Conservation (phyloP, 163 green algal species). For the Coccomyxa subellipsoidea region DNA sequence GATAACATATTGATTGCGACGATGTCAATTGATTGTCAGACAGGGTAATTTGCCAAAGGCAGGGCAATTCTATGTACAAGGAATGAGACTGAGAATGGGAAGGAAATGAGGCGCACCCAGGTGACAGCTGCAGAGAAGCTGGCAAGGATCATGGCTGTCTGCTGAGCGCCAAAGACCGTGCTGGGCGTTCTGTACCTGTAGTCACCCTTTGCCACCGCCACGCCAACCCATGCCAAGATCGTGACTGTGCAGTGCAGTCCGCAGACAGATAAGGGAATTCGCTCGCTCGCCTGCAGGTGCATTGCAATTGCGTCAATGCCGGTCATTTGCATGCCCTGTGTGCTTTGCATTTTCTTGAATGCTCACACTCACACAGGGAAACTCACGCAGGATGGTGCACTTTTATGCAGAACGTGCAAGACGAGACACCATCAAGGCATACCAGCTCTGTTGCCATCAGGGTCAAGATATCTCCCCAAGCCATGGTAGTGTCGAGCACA, state of each 20-base stretch:
- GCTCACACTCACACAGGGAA: too few species aligned
- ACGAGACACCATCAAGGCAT: too few species aligned
- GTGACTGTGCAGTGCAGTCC: constrained; percentile 1
- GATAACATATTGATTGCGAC: too few species aligned
- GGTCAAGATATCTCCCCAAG: constrained; percentile 5
- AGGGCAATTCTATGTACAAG: too few species aligned
- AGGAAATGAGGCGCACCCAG: constrained; percentile 8
- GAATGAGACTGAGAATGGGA: too few species aligned
- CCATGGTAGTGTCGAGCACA: constrained; percentile 8
- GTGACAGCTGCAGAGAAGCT: background rate
- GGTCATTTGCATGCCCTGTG: too few species aligned
- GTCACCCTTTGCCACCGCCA: constrained; percentile 11
- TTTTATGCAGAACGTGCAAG: too few species aligned
- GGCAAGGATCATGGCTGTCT: background rate
- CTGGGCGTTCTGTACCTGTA: background rate
- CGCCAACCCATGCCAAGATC: constrained; percentile 6
- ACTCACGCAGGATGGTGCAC: too few species aligned
- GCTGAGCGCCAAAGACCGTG: background rate
- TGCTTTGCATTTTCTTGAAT: too few species aligned
- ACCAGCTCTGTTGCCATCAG: constrained; percentile 8
- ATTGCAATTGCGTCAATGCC: background rate
- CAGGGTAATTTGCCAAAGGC: too few species aligned
- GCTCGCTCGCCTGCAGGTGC: constrained; percentile 4
- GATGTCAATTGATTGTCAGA: too few species aligned
- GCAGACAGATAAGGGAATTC: background rate